Conservation (phyloP, 2,329 filamentous ascomycete genomes). For the Exophiala alcalophila region DNA sequence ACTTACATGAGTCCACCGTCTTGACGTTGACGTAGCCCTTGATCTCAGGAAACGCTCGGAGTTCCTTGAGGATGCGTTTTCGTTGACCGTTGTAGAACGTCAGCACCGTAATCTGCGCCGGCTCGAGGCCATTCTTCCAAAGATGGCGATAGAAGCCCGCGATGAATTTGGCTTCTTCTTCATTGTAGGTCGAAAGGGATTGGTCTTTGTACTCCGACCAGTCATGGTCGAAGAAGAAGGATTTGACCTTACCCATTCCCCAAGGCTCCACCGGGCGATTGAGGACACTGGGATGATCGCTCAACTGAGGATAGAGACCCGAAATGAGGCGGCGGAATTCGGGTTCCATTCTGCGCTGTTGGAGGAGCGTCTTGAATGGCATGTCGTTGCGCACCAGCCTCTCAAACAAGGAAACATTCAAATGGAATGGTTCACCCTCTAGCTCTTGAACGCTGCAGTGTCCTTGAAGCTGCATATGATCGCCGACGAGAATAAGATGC, state of each 20-base stretch:
- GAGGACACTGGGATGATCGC: conserved; percentile 58
- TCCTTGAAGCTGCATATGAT: conserved; percentile 73
- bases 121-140: conserved; percentile 60
- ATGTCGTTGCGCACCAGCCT: conserved; percentile 66
- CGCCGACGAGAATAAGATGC: conserved; percentile 69
- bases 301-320: conserved; percentile 60
- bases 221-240: conserved; percentile 62
- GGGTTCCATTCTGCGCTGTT: conserved; percentile 71
- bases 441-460: conserved; percentile 63
- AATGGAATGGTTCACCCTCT: conserved; percentile 58
- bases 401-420: conserved; percentile 77
- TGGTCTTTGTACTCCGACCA: conserved; percentile 64
- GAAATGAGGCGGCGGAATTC: conserved; percentile 60
- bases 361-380: conserved; percentile 61
- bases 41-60: conserved; percentile 46
- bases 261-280: conserved; percentile 47
- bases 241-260: conserved; percentile 57
- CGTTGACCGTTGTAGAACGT: conserved; percentile 88
- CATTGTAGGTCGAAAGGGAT: conserved; percentile 66
- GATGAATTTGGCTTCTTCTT: conserved; percentile 72
- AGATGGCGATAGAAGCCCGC: conserved; percentile 70
- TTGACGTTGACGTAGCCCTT: conserved; percentile 57
- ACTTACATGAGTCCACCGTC: conserved; percentile 71
- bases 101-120: conserved; percentile 68
- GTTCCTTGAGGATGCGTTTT: conserved; percentile 56